Evolutionary conservation across 371 early-diverging fungal species (phyloP).

Genomic region (Mucor saturninus): DNA sequence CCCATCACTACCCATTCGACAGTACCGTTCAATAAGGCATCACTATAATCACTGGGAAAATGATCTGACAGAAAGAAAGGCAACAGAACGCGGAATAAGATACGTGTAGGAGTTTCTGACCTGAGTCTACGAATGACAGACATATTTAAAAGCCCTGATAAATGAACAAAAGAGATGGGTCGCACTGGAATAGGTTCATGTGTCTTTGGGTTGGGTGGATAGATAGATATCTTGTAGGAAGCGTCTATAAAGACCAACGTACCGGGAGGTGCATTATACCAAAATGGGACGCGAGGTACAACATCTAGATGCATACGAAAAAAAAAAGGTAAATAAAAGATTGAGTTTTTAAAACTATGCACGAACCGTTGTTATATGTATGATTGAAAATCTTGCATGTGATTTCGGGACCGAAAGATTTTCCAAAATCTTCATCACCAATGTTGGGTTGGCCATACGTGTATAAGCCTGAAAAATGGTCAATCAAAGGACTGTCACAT

Average conservation of each 20-base stretch:
- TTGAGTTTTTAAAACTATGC: too few relatives aligned
- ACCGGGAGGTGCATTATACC: constrained; percentile 59
- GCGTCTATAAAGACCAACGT: constrained; percentile 62
- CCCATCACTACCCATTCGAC: constrained; percentile 50
- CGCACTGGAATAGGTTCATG: constrained; percentile 50
- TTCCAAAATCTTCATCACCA: constrained; percentile 55
- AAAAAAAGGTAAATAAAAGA: too few relatives aligned
- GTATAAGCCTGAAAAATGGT: constrained; percentile 57
- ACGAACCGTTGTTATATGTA: constrained; percentile 56
- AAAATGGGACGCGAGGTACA: constrained; percentile 54
- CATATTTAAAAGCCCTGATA: constrained; percentile 55
- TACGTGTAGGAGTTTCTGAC: constrained; percentile 50
- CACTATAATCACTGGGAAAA: constrained; percentile 60
- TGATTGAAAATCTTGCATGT: constrained; percentile 64
- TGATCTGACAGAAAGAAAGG: constrained; percentile 66
- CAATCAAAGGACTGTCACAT: constrained; percentile 46
- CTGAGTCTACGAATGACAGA: constrained; percentile 52
- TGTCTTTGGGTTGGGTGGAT: constrained; percentile 23
- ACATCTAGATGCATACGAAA: constrained; percentile 34
- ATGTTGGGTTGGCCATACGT: constrained; percentile 61
- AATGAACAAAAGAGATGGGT: constrained; percentile 58
- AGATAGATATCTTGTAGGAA: constrained; percentile 42
- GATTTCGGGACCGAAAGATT: constrained; percentile 45
- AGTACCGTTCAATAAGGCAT: constrained; percentile 44
- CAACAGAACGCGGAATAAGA: constrained; percentile 52